Percentiles rank a stretch among this genome's conserved stretches.
Evolutionary conservation across 805 yeast species (phyloP).

Genomic region (Pichia manshurica): DNA sequence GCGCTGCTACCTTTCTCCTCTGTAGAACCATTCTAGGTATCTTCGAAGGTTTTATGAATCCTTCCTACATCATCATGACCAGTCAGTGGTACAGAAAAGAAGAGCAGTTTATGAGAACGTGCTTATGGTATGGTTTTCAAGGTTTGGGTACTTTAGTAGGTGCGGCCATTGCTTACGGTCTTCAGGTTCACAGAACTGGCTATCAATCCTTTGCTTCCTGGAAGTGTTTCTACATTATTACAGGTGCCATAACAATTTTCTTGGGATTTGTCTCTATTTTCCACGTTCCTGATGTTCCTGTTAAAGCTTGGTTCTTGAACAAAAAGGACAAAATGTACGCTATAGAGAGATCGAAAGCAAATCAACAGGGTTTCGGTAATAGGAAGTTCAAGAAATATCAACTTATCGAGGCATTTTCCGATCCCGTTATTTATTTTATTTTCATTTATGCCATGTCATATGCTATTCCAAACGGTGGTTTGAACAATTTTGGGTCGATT

Average conservation of each 20-base stretch:
- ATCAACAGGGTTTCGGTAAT: constrained; percentile 33
- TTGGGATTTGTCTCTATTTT: constrained; percentile 42
- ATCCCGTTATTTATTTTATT: constrained; percentile 18
- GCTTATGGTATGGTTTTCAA: constrained; percentile 27
- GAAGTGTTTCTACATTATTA: constrained; percentile 54
- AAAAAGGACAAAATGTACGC: constrained; percentile 33
- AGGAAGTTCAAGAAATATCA: constrained; percentile 43
- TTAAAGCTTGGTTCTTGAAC: constrained; percentile 30
- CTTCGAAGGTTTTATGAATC: constrained; percentile 28
- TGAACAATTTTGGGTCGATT: constrained; percentile 25
- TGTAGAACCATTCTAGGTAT: constrained; percentile 46
- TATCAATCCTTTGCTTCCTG: constrained; percentile 39
- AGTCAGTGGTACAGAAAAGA: constrained; percentile 25
- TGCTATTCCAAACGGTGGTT: constrained; percentile 30
- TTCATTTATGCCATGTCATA: constrained; percentile 21
- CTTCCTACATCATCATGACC: constrained; percentile 33
- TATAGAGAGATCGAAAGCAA: constrained; percentile 28
- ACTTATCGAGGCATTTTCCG: constrained; percentile 41
- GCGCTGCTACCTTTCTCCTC: constrained; percentile 39
- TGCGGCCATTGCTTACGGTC: constrained; percentile 52
- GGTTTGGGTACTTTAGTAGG: constrained; percentile 45
- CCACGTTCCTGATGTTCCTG: constrained; percentile 34
- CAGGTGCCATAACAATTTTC: constrained; percentile 52
- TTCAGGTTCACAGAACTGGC: constrained; percentile 6
- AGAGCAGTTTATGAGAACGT: constrained; percentile 26